phyloP scores from a whole-genome alignment of 768 basidiomycete genomes.

The Amanita inopinata region DNA sequence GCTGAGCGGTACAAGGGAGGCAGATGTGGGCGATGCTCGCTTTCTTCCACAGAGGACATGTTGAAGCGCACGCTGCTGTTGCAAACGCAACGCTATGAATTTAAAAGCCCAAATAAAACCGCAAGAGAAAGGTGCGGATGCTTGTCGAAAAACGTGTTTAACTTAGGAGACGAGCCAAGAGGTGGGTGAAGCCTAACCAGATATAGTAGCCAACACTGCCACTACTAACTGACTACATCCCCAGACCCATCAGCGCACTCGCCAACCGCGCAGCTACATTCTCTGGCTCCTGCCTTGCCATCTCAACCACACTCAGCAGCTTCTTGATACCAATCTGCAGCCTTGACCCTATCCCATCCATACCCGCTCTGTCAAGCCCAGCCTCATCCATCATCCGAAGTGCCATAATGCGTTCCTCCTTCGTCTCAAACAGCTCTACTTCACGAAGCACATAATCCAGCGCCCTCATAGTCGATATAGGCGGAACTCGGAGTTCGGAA shows the following conservation, averaged over 20 bases:
- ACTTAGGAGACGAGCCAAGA: neutral
- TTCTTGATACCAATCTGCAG: constrained; percentile 91
- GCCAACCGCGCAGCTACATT: constrained; percentile 65
- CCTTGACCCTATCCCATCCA: constrained; percentile 33
- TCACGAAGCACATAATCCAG: constrained; percentile 75
- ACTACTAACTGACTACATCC: constrained; percentile 20
- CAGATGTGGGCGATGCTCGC: constrained; percentile 32
- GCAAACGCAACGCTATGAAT: neutral
- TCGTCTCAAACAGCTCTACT: constrained; percentile 61
- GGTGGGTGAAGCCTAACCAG: neutral
- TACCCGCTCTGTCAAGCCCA: constrained; percentile 50
- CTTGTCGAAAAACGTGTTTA: no score
- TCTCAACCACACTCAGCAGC: constrained; percentile 83
- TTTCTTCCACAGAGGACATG: constrained; percentile 22
- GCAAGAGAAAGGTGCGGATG: no score
- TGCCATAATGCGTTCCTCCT: constrained; percentile 45
- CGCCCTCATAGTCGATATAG: constrained; percentile 60
- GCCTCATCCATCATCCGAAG: constrained; percentile 64
- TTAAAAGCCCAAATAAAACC: no score
- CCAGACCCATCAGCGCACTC: constrained; percentile 50
- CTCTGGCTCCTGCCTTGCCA: constrained; percentile 93
- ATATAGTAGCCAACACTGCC: constrained; percentile 4
- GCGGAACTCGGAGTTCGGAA: constrained; percentile 74
- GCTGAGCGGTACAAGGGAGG: constrained; percentile 51
- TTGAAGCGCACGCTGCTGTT: neutral